Conservation (phyloP, 2,329 filamentous ascomycete genomes). For the Ciborinia camelliae region DNA sequence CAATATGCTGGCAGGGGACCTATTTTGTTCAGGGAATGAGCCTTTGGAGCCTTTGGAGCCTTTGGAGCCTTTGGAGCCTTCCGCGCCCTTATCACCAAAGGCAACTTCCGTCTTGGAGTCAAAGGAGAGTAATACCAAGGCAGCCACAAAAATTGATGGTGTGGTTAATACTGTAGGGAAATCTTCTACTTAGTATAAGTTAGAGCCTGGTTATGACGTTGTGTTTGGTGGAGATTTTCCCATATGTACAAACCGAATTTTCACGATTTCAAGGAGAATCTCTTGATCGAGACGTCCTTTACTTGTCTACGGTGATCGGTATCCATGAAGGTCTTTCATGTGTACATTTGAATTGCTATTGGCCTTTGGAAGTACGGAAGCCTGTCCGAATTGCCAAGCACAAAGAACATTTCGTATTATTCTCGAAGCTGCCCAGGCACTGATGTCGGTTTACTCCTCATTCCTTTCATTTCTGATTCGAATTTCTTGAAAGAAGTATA, state of each 20-base stretch:
- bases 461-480: not conserved
- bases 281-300: not conserved
- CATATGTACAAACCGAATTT: not conserved
- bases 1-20: conserved; percentile 26
- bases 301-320: not conserved
- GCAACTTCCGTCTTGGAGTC: not conserved
- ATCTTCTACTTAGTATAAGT: not conserved
- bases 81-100: not conserved
- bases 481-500: not conserved
- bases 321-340: not conserved
- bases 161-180: not conserved
- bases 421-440: conserved; percentile 11
- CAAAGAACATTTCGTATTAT: not conserved
- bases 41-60: conserved; percentile 11
- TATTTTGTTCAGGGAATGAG: conserved; percentile 34
- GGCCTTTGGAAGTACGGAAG: not conserved
- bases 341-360: not conserved
- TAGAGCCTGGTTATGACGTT: not conserved
- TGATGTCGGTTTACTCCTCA: not conserved
- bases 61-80: not conserved
- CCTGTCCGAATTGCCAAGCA: not conserved
- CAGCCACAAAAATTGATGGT: not conserved
- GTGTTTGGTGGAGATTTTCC: not conserved
- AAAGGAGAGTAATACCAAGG: not conserved
- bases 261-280: not conserved